Conservation (phyloP, 129 eudicot genomes). For the Glebionis coronaria region DNA sequence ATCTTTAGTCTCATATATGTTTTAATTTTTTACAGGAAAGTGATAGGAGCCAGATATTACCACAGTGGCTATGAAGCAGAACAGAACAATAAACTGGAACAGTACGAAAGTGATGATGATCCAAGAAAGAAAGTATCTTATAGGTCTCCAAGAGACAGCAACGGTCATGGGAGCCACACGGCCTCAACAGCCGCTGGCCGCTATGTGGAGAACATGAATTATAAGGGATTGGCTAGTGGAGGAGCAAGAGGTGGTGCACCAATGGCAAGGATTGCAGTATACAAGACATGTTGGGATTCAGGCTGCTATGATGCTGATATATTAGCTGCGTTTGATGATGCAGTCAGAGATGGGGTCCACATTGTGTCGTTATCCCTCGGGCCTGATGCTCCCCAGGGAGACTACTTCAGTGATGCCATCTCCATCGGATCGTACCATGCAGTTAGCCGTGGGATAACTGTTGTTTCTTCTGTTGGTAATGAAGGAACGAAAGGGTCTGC, state of each 20-base stretch:
- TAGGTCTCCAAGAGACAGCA: conserved; percentile 69
- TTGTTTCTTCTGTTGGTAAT: conserved; percentile 84
- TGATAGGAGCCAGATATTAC: conserved; percentile 84
- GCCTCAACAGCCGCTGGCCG: conserved; percentile 90
- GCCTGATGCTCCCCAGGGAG: conserved; percentile 76
- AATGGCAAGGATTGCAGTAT: conserved; percentile 82
- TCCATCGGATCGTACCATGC: conserved; percentile 85
- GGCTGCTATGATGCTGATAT: conserved; percentile 84
- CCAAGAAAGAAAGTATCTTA: conserved; percentile 39
- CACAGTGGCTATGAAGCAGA: conserved; percentile 70
- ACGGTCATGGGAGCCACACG: conserved; percentile 88
- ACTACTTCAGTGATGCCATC: conserved; percentile 79
- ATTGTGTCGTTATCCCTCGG: conserved; percentile 68
- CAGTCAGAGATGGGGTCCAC: conserved; percentile 82
- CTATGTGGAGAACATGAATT: conserved; percentile 58
- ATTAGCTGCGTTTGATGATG: conserved; percentile 88
- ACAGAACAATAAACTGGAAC: conserved; percentile 22
- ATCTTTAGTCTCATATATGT: conserved; percentile 3
- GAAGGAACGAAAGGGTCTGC: conserved; percentile 62
- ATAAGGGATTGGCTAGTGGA: conserved; percentile 65
- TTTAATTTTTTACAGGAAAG: conserved; percentile 46
- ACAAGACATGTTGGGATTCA: conserved; percentile 84
- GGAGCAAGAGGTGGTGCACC: conserved; percentile 91
- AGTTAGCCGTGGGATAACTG: conserved; percentile 67
- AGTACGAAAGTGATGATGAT: conserved; percentile 24